These are phyloP conservation scores for Fusarium agapanthi DNA, from an alignment of 2,329 filamentous ascomycete genomes.

Conservation along the genomic window DNA sequence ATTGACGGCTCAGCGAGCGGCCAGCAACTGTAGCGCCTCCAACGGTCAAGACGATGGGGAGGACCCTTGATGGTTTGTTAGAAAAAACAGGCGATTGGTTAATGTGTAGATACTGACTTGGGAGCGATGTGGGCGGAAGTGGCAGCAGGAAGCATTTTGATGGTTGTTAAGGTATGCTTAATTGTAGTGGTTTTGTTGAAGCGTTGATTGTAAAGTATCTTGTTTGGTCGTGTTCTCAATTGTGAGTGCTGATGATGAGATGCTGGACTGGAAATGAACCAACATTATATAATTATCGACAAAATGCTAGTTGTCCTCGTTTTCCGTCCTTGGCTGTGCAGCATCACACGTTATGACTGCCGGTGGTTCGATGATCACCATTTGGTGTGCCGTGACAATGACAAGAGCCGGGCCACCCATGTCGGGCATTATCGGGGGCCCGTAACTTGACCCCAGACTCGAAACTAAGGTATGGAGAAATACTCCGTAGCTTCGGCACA, in stretches of 20 bases:
- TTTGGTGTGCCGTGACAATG: constrained; percentile 20
- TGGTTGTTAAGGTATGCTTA: neutral
- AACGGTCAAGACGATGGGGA: constrained; percentile 34
- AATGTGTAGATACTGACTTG: constrained; percentile 14
- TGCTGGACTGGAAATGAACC: neutral
- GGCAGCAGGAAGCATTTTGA: constrained; percentile 33
- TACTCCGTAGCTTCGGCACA: neutral
- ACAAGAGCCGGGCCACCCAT: constrained; percentile 11
- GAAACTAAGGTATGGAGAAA: constrained; percentile 3
- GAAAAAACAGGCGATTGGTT: neutral
- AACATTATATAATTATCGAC: constrained; percentile 27
- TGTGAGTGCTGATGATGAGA: neutral
- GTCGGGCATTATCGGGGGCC: constrained; percentile 30
- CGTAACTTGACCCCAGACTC: constrained; percentile 4
- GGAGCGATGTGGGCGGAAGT: constrained; percentile 11
- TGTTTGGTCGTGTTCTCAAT: neutral
- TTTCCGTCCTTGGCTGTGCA: neutral
- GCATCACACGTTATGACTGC: constrained; percentile 33
- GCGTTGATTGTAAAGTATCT: neutral
- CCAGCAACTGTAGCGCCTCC: constrained; percentile 35
- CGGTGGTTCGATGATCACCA: constrained; percentile 37
- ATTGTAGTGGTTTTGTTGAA: neutral
- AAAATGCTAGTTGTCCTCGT: neutral
- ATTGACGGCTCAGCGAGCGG: constrained; percentile 22
- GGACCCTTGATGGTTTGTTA: constrained; percentile 19